Conservation (phyloP, 352 stramenopile species). For the Phytophthora rubi region DNA sequence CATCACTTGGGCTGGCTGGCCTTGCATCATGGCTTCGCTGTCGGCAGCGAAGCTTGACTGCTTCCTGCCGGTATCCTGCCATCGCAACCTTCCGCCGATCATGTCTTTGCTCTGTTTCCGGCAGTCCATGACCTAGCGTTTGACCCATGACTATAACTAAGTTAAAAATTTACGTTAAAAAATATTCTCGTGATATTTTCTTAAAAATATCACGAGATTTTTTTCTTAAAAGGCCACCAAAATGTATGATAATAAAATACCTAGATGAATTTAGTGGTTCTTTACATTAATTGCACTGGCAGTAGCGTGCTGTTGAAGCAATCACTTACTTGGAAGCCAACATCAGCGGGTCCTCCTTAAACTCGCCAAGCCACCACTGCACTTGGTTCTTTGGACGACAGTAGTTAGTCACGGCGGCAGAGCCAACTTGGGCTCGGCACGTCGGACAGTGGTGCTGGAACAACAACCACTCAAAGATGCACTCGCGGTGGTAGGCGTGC, state of each 20-base stretch:
- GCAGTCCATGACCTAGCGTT: not conserved
- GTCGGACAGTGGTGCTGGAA: constrained; percentile 62
- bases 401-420: constrained; percentile 50
- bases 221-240: no score
- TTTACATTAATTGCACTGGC: not conserved
- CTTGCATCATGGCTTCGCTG: not conserved
- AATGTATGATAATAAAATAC: not conserved
- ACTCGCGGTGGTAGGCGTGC: constrained; percentile 64
- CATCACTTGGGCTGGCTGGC: not conserved
- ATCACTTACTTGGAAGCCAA: constrained; percentile 17
- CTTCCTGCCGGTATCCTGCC: not conserved
- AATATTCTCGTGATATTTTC: no score
- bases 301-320: not conserved
- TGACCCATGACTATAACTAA: no score
- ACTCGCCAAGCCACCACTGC: constrained; percentile 70
- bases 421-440: constrained; percentile 51
- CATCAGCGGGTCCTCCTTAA: constrained; percentile 50
- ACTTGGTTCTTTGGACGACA: constrained; percentile 55
- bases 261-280: not conserved
- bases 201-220: no score
- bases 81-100: constrained; percentile 12
- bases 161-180: no score
- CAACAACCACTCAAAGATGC: constrained; percentile 65
- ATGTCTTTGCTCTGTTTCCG: constrained; percentile 16
- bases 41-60: not conserved